phyloP scores from a whole-genome alignment of 2,329 filamentous ascomycete species.

The Colletotrichum camelliae region DNA sequence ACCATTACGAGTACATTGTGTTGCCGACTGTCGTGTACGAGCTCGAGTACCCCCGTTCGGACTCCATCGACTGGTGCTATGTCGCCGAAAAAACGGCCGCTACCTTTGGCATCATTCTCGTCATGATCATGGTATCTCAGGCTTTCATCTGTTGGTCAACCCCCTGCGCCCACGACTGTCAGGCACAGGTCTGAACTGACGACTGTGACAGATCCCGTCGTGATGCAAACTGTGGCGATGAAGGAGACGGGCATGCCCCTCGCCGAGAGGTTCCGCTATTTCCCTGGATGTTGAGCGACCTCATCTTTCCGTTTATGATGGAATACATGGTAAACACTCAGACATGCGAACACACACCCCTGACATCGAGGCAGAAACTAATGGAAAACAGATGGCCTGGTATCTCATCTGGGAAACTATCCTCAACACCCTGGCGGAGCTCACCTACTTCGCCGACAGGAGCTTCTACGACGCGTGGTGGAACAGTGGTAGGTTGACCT shows the following conservation, averaged over 20 bases:
- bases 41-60: conserved; percentile 73
- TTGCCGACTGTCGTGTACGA: conserved; percentile 82
- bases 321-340: conserved; percentile 65
- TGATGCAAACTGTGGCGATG: conserved; percentile 69
- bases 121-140: conserved; percentile 82
- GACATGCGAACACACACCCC: no score
- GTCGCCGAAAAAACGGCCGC: conserved; percentile 75
- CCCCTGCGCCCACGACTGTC: background rate
- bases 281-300: conserved; percentile 76
- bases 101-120: conserved; percentile 74
- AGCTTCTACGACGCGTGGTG: conserved; percentile 73
- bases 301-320: conserved; percentile 80
- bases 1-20: conserved; percentile 76
- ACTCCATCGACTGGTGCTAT: conserved; percentile 75
- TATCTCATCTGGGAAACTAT: conserved; percentile 83
- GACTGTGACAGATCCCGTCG: conserved; percentile 62
- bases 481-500: conserved; percentile 53
- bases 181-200: background rate
- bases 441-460: conserved; percentile 79
- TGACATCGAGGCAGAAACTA: background rate
- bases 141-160: conserved; percentile 65
- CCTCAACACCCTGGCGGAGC: conserved; percentile 77
- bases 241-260: conserved; percentile 70
- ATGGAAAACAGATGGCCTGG: conserved; percentile 62
- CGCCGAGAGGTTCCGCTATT: conserved; percentile 65